Evolutionary conservation across 345 rosid species (phyloP).

Genomic region (Conringia planisiliqua): DNA sequence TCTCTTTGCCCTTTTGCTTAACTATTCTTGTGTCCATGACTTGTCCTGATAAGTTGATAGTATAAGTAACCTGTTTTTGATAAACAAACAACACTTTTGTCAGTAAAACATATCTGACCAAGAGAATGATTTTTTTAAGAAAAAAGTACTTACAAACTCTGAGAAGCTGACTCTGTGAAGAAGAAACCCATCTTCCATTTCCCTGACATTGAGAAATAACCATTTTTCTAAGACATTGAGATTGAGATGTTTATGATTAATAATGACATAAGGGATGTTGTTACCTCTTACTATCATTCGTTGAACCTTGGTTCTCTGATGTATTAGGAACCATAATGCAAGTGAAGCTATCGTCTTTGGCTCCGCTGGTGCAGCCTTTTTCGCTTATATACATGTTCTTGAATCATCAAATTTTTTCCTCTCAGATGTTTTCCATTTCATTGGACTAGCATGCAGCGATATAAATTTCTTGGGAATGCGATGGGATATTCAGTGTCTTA

Average conservation of each 20-base stretch:
- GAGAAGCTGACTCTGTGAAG: conserved; percentile 61
- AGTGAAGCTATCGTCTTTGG: conserved; percentile 32
- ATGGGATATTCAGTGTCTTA: conserved; percentile 35
- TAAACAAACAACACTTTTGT: conserved; percentile 1
- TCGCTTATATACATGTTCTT: conserved; percentile 66
- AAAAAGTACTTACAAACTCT: conserved; percentile 53
- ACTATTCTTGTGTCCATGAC: conserved; percentile 39
- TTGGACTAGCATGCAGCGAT: not conserved
- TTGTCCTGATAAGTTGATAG: conserved; percentile 46
- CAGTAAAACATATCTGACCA: not conserved
- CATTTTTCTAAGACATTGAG: not conserved
- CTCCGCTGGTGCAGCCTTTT: conserved; percentile 39
- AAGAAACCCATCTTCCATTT: conserved; percentile 60
- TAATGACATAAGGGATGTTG: not conserved
- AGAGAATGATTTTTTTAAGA: not conserved
- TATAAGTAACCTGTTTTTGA: conserved; percentile 53
- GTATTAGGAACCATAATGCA: conserved; percentile 42
- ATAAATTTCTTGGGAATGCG: not conserved
- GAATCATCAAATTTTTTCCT: conserved; percentile 21
- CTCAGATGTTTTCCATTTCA: conserved; percentile 10
- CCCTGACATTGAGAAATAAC: conserved; percentile 33
- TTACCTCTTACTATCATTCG: conserved; percentile 28
- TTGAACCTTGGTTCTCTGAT: conserved; percentile 10
- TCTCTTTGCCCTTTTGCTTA: conserved; percentile 46
- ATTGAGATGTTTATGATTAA: not conserved